Base-by-base conservation (phyloP, 257 asterid genomes). In the Rubia yunnanensis region DNA sequence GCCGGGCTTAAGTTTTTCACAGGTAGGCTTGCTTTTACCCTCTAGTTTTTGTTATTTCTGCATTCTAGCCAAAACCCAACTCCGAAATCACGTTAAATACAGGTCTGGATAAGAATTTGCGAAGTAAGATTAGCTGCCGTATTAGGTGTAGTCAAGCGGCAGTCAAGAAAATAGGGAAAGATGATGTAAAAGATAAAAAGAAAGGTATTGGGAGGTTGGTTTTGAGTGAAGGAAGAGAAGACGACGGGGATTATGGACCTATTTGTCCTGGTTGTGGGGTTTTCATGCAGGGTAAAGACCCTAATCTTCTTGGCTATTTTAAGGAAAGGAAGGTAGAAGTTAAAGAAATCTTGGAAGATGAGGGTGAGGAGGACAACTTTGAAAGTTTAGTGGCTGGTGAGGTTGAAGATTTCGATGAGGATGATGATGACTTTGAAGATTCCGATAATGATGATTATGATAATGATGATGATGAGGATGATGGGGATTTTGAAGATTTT, bases 181-280 rank as follows among this genome's bases (percentile, higher is more conserved):
- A 58, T 60, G 7, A 15, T 53, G 80, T 20, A 53, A 77, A 80
- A 69, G 67, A 48, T 73, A 54, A 78, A 31, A 75, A 81, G 70
- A 92, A 71, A 80, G 78, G 70, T 10, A 78, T 71, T 49, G 79
- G 76, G 67, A 84, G 74, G 73, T 69, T 83, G 28, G 69, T 89
- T 69, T 81, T 87, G 81, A 89, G 95, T 66, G 91, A 92, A 74
- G 97, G 97, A 72, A 85, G 92, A 63, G 95, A 86, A 36, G 85
- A 75, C 63, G 96, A 92, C 79, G 96, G 87, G 75, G 67, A 70
- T 57, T 60, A 79, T 66, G 96, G 96, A 64, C 78, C 74, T 73
- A 67, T 92, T 53, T 92, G 97, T 72, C 91, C 97, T 41, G 97
- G 97, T 65, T 92, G 98, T 80, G 98, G 98, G 53, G 86, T 92